A percentile compares a stretch with the other conserved stretches of the same genome.
phyloP scores from a whole-genome alignment of 139 green algal species.

The Parachlorella kessleri region DNA sequence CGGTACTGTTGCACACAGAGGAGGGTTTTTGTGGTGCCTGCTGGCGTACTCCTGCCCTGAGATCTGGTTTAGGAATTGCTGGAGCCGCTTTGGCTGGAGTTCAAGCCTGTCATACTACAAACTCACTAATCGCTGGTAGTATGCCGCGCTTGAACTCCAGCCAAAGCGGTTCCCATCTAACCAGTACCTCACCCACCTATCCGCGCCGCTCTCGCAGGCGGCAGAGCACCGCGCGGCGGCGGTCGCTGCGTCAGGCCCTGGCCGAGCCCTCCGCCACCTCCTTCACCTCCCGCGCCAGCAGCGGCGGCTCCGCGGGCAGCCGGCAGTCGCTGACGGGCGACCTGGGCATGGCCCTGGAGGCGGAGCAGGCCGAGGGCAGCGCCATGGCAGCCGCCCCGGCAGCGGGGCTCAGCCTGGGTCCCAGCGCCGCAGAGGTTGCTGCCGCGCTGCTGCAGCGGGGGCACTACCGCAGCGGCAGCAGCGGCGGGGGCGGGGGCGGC shows the following conservation, averaged over 20 bases:
- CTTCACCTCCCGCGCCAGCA: neutral
- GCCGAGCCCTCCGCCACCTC: conserved; percentile 8
- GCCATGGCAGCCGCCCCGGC: neutral
- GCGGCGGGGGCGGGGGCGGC: neutral
- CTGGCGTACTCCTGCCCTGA: too few relatives aligned
- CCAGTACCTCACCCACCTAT: too few relatives aligned
- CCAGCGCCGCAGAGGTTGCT: neutral
- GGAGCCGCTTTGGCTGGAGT: too few relatives aligned
- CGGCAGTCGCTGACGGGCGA: conserved; percentile 11
- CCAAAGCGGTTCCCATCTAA: too few relatives aligned
- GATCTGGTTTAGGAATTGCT: too few relatives aligned
- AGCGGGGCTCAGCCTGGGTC: neutral
- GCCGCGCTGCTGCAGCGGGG: conserved; percentile 9
- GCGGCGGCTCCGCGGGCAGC: conserved; percentile 18
- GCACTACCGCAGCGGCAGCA: conserved; percentile 19
- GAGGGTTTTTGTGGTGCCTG: too few relatives aligned
- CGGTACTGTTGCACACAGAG: too few relatives aligned
- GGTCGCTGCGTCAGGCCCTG: conserved; percentile 23
- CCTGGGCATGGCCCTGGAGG: neutral
- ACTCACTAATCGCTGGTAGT: too few relatives aligned
- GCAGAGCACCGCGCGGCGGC: conserved; percentile 3
- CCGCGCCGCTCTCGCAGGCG: too few relatives aligned
- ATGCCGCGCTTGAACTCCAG: too few relatives aligned
- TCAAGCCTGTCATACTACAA: too few relatives aligned
- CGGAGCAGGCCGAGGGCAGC: neutral